Percentiles rank a stretch among this genome's conserved stretches.
Evolutionary conservation across 441 rosid genomes (phyloP).

Genomic region (Melianthus villosus): DNA sequence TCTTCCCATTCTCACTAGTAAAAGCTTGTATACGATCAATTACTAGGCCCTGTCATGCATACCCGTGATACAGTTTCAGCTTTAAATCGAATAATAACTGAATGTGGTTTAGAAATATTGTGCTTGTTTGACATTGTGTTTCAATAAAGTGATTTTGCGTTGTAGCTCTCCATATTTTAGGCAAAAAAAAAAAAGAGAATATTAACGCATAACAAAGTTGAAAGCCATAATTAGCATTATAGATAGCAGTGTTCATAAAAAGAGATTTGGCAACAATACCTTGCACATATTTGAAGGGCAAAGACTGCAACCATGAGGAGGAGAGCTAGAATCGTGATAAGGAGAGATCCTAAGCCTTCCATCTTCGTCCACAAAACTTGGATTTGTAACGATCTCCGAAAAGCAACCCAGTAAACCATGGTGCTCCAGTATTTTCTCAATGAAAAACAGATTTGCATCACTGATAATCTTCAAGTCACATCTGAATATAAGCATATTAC

Average conservation of each 20-base stretch:
- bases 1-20: conserved; percentile 10
- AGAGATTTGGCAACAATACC: conserved; percentile 20
- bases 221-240: neutral
- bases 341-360: conserved; percentile 51
- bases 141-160: no score
- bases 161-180: no score
- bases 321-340: conserved; percentile 23
- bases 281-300: conserved; percentile 74
- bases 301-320: conserved; percentile 42
- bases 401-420: conserved; percentile 47
- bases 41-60: conserved; percentile 38
- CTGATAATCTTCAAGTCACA: conserved; percentile 68
- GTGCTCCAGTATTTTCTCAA: conserved; percentile 57
- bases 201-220: neutral
- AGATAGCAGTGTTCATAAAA: neutral
- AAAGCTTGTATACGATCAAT: conserved; percentile 30
- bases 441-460: conserved; percentile 69
- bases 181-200: neutral
- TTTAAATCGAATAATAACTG: neutral
- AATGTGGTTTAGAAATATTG: neutral
- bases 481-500: conserved; percentile 19
- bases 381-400: conserved; percentile 52
- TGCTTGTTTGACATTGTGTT: neutral
- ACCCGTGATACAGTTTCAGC: neutral
- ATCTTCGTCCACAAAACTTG: conserved; percentile 24